Evolutionary conservation across 1,284 basidiomycete species (phyloP), one percentile per base, ranked within the genome.

Genomic region (Sporisorium iseilematis-ciliati): DNA sequence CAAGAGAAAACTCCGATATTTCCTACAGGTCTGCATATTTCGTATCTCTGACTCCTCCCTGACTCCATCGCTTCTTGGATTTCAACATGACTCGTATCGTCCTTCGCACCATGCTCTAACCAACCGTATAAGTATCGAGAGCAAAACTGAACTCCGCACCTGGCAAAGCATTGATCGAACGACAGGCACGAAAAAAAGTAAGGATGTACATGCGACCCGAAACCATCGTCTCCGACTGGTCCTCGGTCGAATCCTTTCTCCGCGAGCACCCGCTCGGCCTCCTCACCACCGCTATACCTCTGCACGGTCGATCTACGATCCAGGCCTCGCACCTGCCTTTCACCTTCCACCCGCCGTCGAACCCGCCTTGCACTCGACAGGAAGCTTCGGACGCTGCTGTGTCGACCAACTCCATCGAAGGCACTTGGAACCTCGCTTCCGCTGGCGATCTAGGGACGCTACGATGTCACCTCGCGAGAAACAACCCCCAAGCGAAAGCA

Each of bases 401-500:
- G 4, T 38, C 49, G 7, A 23, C 20, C 1, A 52, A 38, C 38
- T 38, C 43, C 21, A 16, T 46, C 11, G 7, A 31, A 3, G 65
- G 58, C 5, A 67, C 61, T 2, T 59, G 57, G 67, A 43, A 2
- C n/a, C n/a, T 14, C 2, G n/a, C 12, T 16, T 35, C 23, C 14
- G 21, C 14, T 10, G 6, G n/a, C 11, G 54, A 65, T 48, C 56
- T 62, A 1, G 70, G 67, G 1, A 16, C 23, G 0, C 58, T 79
- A 1, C 60, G 56, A 16, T 65, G 77, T 25, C 75, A 78, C 33
- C 48, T 79, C 5, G 67, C 72, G 4, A 61, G 75, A 4, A 29
- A 49, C 7, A 79, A 79, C 41, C 77, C 77, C 0, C 77, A 79
- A 48, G 62, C 75, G 5, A 77, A 78, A 60, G 65, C 63, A 1